Percentiles rank a stretch among this genome's conserved stretches.
These are phyloP conservation scores for Trypanosoma conorhini DNA, from an alignment of 208 protist genomes.

Conservation along the genomic window DNA sequence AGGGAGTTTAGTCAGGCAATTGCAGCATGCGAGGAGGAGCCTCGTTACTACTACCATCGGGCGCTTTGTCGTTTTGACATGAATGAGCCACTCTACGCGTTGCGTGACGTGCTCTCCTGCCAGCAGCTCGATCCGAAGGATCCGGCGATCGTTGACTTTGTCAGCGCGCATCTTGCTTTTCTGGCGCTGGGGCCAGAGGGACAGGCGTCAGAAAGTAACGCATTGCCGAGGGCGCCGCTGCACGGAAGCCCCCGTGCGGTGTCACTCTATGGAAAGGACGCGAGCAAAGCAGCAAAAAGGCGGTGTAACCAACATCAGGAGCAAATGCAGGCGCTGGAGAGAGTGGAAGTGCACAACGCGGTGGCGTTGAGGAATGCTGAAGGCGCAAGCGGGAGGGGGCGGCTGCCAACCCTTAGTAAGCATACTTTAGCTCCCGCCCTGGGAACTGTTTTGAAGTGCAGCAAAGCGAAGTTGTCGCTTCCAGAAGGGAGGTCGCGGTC, in stretches of 20 bases:
- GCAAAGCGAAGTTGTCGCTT: not conserved
- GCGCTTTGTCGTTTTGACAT: slow-evolving; percentile 80
- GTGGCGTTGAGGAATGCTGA: not conserved
- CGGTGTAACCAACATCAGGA: not conserved
- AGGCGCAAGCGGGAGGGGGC: not conserved
- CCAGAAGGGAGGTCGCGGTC: not conserved
- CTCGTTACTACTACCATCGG: slow-evolving; percentile 86
- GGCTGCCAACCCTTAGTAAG: not conserved
- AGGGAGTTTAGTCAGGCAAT: slow-evolving; percentile 87
- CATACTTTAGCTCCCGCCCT: not conserved
- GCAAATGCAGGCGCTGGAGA: not conserved
- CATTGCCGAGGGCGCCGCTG: slow-evolving; percentile 14
- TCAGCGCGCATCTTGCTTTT: slow-evolving; percentile 69
- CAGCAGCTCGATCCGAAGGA: slow-evolving; percentile 65
- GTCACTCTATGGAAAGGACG: not conserved
- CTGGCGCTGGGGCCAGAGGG: slow-evolving; percentile 15
- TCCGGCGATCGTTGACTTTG: slow-evolving; percentile 67
- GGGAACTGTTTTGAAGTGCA: slow-evolving; percentile 2
- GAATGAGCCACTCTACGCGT: slow-evolving; percentile 69
- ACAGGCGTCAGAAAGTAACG: not conserved
- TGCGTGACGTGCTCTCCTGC: slow-evolving; percentile 88
- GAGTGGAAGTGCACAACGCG: not conserved
- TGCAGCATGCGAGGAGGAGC: slow-evolving; percentile 56
- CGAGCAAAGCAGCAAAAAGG: not conserved
- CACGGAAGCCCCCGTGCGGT: slow-evolving; percentile 3